Conservation (phyloP, 176 grass and related monocot species). For the Chrysopogon serrulatus region DNA sequence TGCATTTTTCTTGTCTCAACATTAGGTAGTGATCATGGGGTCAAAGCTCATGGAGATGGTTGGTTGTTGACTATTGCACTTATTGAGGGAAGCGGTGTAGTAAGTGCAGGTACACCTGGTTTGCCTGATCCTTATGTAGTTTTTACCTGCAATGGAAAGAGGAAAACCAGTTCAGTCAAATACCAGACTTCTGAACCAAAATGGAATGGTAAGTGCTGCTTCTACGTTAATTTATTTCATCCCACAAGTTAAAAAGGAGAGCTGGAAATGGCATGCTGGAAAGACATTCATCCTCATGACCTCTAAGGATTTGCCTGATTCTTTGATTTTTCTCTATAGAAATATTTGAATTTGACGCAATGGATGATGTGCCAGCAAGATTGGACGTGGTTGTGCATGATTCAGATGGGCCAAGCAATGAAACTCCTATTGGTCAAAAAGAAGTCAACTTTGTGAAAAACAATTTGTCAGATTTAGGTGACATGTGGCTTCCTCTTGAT, state of each 20-base stretch:
- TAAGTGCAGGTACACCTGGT: conserved; percentile 40
- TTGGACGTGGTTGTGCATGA: conserved; percentile 64
- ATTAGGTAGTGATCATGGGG: conserved; percentile 88
- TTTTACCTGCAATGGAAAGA: conserved; percentile 64
- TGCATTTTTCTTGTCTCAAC: conserved; percentile 5
- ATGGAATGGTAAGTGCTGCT: conserved; percentile 52
- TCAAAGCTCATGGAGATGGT: conserved; percentile 91
- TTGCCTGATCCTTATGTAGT: conserved; percentile 64
- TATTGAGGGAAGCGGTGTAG: conserved; percentile 66
- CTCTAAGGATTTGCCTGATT: conserved; percentile 26
- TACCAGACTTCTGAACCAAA: conserved; percentile 52
- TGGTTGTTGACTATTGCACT: conserved; percentile 96
- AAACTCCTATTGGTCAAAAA: conserved; percentile 59
- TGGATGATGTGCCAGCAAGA: conserved; percentile 83
- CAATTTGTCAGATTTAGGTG: conserved; percentile 72
- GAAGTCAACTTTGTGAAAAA: conserved; percentile 93
- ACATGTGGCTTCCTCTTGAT: conserved; percentile 73
- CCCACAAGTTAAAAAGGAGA: not conserved
- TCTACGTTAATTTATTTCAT: not conserved
- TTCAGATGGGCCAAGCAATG: conserved; percentile 64
- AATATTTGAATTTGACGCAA: conserved; percentile 95
- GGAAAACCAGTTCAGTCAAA: conserved; percentile 70
- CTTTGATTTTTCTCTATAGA: conserved; percentile 40
- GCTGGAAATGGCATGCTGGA: not conserved
- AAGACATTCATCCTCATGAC: not conserved